These are phyloP conservation scores for Huntiella abstrusa DNA, from an alignment of 2,329 filamentous ascomycete species.

Conservation along the genomic window DNA sequence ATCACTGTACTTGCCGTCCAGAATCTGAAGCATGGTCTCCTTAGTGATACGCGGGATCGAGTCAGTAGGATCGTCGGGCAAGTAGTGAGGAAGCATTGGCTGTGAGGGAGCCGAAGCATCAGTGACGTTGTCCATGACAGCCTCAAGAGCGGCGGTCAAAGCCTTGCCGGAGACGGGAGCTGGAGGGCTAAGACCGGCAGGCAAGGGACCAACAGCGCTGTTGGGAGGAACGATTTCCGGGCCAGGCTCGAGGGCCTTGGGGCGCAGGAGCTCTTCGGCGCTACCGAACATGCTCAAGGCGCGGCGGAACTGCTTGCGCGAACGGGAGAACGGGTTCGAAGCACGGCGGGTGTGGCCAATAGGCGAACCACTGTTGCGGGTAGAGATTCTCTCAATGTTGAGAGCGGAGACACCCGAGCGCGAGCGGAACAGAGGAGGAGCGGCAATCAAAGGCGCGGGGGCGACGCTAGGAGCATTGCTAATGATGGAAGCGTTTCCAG, in stretches of 20 bases:
- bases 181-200: neutral
- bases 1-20: conserved; percentile 66
- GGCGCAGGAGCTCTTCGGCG: conserved; percentile 69
- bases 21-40: conserved; percentile 64
- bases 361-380: conserved; percentile 41
- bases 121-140: conserved; percentile 62
- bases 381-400: conserved; percentile 3
- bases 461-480: neutral
- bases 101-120: conserved; percentile 37
- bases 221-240: conserved; percentile 14
- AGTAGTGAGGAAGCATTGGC: conserved; percentile 67
- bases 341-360: conserved; percentile 53
- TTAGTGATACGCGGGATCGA: conserved; percentile 73
- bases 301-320: conserved; percentile 74
- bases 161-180: conserved; percentile 20
- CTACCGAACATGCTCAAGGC: conserved; percentile 97
- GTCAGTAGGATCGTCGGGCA: conserved; percentile 61
- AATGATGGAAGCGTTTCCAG: conserved; percentile 1
- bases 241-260: conserved; percentile 31
- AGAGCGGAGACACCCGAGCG: conserved; percentile 6
- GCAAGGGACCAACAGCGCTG: neutral
- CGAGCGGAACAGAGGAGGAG: conserved; percentile 30
- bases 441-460: conserved; percentile 31
- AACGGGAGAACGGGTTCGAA: conserved; percentile 53
- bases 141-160: conserved; percentile 33